Evolutionary conservation across 768 basidiomycete genomes (phyloP).

Genomic region (Suillus hirtellus): DNA sequence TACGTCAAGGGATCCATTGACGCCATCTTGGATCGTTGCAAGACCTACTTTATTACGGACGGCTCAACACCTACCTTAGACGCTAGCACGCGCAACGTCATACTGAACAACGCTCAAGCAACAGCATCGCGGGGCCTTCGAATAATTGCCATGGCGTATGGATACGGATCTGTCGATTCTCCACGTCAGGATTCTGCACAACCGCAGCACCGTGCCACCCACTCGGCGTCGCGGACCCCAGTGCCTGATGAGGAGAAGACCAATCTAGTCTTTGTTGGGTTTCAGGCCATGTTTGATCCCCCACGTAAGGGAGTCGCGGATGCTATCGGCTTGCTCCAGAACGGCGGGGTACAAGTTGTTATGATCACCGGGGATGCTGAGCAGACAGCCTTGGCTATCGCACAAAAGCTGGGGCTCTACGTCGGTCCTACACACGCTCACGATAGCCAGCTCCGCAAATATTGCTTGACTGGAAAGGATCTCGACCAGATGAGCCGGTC

Average conservation of each 20-base stretch:
- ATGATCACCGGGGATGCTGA: slow-evolving; percentile 99
- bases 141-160: slow-evolving; percentile 91
- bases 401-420: slow-evolving; percentile 78
- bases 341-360: slow-evolving; percentile 90
- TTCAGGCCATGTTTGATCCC: slow-evolving; percentile 94
- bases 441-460: slow-evolving; percentile 31
- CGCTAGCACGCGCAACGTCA: slow-evolving; percentile 60
- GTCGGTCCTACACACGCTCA: slow-evolving; percentile 47
- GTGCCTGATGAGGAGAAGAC: slow-evolving; percentile 37
- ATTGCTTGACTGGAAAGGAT: slow-evolving; percentile 75
- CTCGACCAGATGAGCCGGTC: slow-evolving; percentile 82
- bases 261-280: slow-evolving; percentile 87
- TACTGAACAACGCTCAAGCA: slow-evolving; percentile 68
- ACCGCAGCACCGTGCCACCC: slow-evolving; percentile 20
- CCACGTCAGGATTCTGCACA: slow-evolving; percentile 23
- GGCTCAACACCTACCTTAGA: slow-evolving; percentile 86
- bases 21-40: slow-evolving; percentile 80
- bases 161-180: slow-evolving; percentile 59
- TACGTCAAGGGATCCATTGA: slow-evolving; percentile 95
- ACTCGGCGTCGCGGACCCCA: slow-evolving; percentile 28
- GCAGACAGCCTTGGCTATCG: slow-evolving; percentile 87
- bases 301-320: slow-evolving; percentile 93
- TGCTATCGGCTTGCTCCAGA: slow-evolving; percentile 77
- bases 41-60: slow-evolving; percentile 86
- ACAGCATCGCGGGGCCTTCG: slow-evolving; percentile 79